A percentile compares a stretch with the other conserved stretches of the same genome.
Evolutionary conservation across 495 filamentous ascomycete genomes (phyloP).

Genomic region (Pseudevernia furfuracea): DNA sequence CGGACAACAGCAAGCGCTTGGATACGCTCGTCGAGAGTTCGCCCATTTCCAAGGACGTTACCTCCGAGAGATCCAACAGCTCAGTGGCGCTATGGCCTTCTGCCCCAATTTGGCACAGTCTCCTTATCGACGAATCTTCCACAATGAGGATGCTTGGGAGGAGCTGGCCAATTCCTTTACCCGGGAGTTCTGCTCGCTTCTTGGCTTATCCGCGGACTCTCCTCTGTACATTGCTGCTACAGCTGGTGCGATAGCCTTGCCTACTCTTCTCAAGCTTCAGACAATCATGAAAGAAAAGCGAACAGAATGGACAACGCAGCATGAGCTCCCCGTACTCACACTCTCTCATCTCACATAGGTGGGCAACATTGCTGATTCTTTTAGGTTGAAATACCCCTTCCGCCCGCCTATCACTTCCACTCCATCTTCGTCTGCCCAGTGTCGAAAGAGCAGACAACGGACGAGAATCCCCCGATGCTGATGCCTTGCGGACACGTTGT

Average conservation of each 20-base stretch:
- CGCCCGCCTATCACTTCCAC: slow-evolving; percentile 82
- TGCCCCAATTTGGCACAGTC: slow-evolving; percentile 56
- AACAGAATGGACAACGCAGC: slow-evolving; percentile 86
- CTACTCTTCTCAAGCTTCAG: slow-evolving; percentile 72
- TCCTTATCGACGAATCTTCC: slow-evolving; percentile 71
- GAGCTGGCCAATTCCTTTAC: slow-evolving; percentile 81
- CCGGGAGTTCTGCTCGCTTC: slow-evolving; percentile 85
- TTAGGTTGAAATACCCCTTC: slow-evolving; percentile 81
- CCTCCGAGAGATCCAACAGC: slow-evolving; percentile 63
- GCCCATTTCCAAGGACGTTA: slow-evolving; percentile 62
- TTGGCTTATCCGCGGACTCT: slow-evolving; percentile 78
- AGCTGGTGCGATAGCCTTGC: slow-evolving; percentile 84
- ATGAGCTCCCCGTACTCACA: slow-evolving; percentile 69
- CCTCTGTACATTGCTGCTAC: slow-evolving; percentile 88
- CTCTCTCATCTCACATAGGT: not conserved
- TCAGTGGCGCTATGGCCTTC: slow-evolving; percentile 71
- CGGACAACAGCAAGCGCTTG: slow-evolving; percentile 53
- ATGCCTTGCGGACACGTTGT: slow-evolving; percentile 96
- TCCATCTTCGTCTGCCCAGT: slow-evolving; percentile 97
- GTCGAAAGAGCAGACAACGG: slow-evolving; percentile 89
- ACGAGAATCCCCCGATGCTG: slow-evolving; percentile 93
- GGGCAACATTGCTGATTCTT: slow-evolving; percentile 11
- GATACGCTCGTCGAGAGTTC: slow-evolving; percentile 64
- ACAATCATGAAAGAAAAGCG: slow-evolving; percentile 76
- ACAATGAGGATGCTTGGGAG: slow-evolving; percentile 63